Evolutionary conservation across 2,329 filamentous ascomycete genomes (phyloP).

Genomic region (Helminthosporium solani): DNA sequence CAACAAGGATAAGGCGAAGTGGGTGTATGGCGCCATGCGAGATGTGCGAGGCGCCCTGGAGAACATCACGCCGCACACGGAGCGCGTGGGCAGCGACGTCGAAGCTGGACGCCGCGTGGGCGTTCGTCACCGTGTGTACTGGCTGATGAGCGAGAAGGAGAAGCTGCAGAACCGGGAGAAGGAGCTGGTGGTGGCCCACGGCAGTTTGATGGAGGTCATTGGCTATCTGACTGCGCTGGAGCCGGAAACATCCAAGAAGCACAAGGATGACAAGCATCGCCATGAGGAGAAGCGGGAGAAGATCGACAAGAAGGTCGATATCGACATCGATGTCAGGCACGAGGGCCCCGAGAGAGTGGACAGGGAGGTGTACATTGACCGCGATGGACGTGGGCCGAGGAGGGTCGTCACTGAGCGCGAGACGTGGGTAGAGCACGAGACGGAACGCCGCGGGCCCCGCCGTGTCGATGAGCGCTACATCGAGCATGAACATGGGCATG

Average conservation of each 20-base stretch:
- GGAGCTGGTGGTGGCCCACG: conserved; percentile 37
- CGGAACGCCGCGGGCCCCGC: conserved; percentile 13
- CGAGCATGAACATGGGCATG: conserved; percentile 14
- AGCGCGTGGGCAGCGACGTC: conserved; percentile 37
- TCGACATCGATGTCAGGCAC: conserved; percentile 35
- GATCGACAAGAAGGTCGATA: conserved; percentile 24
- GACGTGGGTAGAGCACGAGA: conserved; percentile 17
- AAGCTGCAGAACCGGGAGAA: conserved; percentile 42
- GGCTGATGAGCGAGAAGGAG: conserved; percentile 44
- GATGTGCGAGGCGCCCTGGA: conserved; percentile 40
- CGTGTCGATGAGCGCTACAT: conserved; percentile 15
- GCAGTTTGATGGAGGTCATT: conserved; percentile 39
- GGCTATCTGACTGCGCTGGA: conserved; percentile 38
- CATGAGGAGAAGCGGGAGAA: conserved; percentile 17
- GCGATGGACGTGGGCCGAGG: conserved; percentile 24
- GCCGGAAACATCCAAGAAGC: conserved; percentile 25
- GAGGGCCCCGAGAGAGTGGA: conserved; percentile 22
- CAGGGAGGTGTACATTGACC: conserved; percentile 16
- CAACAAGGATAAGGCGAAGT: conserved; percentile 40
- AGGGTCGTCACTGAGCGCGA: conserved; percentile 25
- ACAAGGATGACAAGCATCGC: conserved; percentile 22
- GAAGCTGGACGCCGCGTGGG: conserved; percentile 39
- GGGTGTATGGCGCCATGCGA: conserved; percentile 41
- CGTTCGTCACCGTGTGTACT: conserved; percentile 39
- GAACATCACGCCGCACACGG: conserved; percentile 40